These are phyloP conservation scores for Zoysia matrella DNA, from an alignment of 202 grass and related monocot genomes.

Conservation along the genomic window DNA sequence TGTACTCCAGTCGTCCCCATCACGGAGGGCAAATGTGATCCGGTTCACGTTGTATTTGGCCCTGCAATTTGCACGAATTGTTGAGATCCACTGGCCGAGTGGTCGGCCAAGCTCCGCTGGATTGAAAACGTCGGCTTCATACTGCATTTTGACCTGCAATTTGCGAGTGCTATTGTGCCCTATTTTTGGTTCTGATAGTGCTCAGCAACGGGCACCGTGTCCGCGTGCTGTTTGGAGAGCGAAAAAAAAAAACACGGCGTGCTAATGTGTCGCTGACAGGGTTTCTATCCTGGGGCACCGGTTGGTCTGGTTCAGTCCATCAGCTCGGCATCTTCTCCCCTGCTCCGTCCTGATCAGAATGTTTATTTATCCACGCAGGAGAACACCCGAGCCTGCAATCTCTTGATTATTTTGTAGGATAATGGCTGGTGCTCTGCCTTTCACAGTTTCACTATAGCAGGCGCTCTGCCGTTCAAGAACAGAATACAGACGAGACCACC, in stretches of 20 bases:
- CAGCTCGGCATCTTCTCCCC: background rate
- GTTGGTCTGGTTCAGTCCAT: background rate
- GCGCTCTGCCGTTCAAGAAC: background rate
- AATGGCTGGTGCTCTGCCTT: too few relatives aligned
- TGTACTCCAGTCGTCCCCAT: too few relatives aligned
- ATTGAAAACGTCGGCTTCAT: too few relatives aligned
- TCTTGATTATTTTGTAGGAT: background rate
- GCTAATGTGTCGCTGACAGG: background rate
- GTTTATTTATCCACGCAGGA: slow-evolving; percentile 6
- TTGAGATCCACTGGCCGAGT: too few relatives aligned
- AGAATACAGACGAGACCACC: slow-evolving; percentile 8
- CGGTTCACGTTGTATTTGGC: too few relatives aligned
- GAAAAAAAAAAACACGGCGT: background rate
- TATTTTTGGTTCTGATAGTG: background rate
- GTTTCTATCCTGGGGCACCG: background rate
- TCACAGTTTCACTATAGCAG: too few relatives aligned
- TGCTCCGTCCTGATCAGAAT: slow-evolving; percentile 5
- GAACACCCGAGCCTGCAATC: background rate
- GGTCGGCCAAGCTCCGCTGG: too few relatives aligned
- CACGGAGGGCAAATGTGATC: too few relatives aligned
- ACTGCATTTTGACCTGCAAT: background rate
- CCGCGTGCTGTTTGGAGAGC: too few relatives aligned
- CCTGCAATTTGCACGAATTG: too few relatives aligned
- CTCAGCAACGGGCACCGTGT: background rate
- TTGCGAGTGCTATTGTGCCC: background rate